Evolutionary conservation across 176 grass and related monocot species (phyloP).

Genomic region (Panicum miliaceum): DNA sequence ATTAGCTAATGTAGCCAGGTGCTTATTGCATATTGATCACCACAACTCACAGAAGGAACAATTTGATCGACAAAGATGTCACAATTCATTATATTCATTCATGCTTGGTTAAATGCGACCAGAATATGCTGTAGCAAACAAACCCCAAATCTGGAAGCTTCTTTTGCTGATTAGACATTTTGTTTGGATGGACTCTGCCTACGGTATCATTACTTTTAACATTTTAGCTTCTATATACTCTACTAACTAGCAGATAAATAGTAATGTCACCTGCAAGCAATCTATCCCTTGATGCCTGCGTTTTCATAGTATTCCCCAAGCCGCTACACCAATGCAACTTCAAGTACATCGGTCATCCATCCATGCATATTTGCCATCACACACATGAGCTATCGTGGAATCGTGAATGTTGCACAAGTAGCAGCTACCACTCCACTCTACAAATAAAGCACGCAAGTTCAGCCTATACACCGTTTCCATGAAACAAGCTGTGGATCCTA

Average conservation of each 20-base stretch:
- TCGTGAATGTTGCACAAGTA: not conserved
- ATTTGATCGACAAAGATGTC: not conserved
- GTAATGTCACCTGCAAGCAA: not conserved
- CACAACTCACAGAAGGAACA: not conserved
- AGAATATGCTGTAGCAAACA: not conserved
- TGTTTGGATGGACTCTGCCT: not conserved
- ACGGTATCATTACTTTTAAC: not conserved
- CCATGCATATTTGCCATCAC: not conserved
- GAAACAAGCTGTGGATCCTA: conserved; percentile 11
- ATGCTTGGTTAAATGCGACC: not conserved
- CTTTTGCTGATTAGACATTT: not conserved
- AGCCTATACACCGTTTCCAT: conserved; percentile 26
- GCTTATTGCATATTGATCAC: not conserved
- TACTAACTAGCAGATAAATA: not conserved
- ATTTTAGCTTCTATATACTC: not conserved
- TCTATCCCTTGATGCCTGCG: not conserved
- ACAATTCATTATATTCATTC: not conserved
- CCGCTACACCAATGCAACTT: not conserved
- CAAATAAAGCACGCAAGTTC: conserved; percentile 17
- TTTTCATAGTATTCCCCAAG: conserved; percentile 3
- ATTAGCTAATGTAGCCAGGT: not conserved
- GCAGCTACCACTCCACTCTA: not conserved
- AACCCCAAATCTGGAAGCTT: not conserved
- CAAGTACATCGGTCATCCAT: not conserved
- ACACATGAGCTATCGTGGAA: not conserved